Conservation (phyloP, 2,329 filamentous ascomycete genomes). For the Tolypocladium cylindrosporum region DNA sequence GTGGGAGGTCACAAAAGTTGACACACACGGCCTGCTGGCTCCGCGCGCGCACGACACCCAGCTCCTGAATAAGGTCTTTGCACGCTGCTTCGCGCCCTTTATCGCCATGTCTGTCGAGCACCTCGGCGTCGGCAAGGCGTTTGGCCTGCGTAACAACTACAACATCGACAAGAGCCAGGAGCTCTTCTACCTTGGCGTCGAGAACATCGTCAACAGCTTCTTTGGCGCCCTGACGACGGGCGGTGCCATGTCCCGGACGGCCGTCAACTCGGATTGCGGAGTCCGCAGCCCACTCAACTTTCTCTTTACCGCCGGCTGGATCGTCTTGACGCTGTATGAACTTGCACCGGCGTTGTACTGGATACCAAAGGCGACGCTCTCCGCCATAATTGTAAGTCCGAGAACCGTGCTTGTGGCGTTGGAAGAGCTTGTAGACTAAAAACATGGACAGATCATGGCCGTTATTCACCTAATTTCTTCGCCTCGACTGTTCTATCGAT, state of each 20-base stretch:
- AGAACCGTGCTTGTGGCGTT: neutral
- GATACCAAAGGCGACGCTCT: constrained; percentile 56
- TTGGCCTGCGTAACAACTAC: constrained; percentile 52
- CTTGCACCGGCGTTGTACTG: constrained; percentile 53
- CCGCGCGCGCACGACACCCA: constrained; percentile 35
- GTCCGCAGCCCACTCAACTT: constrained; percentile 53
- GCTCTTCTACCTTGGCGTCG: constrained; percentile 50
- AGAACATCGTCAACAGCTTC: constrained; percentile 55
- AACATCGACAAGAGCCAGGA: constrained; percentile 55
- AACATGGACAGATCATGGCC: constrained; percentile 40
- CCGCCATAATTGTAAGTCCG: constrained; percentile 46
- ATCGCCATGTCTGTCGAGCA: constrained; percentile 54
- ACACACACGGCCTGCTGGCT: constrained; percentile 41
- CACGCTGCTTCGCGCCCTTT: constrained; percentile 48
- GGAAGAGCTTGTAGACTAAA: neutral
- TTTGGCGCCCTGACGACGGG: constrained; percentile 55
- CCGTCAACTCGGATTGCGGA: constrained; percentile 55
- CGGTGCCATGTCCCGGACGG: constrained; percentile 57
- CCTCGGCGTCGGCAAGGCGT: constrained; percentile 53
- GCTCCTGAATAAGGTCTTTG: constrained; percentile 43
- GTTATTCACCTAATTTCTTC: constrained; percentile 52
- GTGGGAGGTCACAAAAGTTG: constrained; percentile 49
- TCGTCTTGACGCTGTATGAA: constrained; percentile 52
- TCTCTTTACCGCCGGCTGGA: constrained; percentile 48
- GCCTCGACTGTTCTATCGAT: constrained; percentile 48